Evolutionary conservation across 495 filamentous ascomycete genomes (phyloP), one percentile per base, ranked within the genome.

Genomic region (Aspergillus affinis): DNA sequence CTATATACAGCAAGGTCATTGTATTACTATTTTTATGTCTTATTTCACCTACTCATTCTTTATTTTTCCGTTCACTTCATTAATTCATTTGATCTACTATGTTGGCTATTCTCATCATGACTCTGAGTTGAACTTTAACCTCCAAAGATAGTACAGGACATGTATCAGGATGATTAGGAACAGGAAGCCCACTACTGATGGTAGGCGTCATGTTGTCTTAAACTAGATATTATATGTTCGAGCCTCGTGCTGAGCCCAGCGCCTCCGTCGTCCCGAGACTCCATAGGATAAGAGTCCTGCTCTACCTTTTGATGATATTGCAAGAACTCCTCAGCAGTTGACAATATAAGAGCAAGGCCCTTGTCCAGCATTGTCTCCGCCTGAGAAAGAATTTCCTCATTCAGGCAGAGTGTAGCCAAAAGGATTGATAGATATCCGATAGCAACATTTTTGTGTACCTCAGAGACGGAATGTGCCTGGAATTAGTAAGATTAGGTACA

Each of bases 351-450:
- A 15, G 78, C 69, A 4, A 97, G 73, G 13, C 77, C 87, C 48
- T 81, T 81, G 7, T 84, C 81, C 48, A 91, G 77, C 27, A 73
- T 78, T 6, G 61, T 56, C 21, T 75, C 74, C 27, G 93, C 78
- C 20, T 77, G 70, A 26, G 72, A 68, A 36, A 82, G 72, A 13
- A 85, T 83, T 29, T 78, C 75, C 13, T 66, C 51, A 53, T 86
- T 75, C 19, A 93, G 76, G 67, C 88, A 92, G 17, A 97, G 79
- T 52, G 88, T 90, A 27, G 90, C 88, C 12, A 99, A 77, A 4
- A 97, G 78, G 5, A 98, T 86, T 0, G 93, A 86, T 47, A 99
- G 80, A 66, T 96, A 99, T 27, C 95, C 95, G 59, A 93, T 86
- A 3, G 90, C 89, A 29, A 99, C 92, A 69, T 93, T 96, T 54